Evolutionary conservation across 192 early-diverging fungal genomes (phyloP), one percentile per base, ranked within the genome.

Genomic region (Podila horticola): DNA sequence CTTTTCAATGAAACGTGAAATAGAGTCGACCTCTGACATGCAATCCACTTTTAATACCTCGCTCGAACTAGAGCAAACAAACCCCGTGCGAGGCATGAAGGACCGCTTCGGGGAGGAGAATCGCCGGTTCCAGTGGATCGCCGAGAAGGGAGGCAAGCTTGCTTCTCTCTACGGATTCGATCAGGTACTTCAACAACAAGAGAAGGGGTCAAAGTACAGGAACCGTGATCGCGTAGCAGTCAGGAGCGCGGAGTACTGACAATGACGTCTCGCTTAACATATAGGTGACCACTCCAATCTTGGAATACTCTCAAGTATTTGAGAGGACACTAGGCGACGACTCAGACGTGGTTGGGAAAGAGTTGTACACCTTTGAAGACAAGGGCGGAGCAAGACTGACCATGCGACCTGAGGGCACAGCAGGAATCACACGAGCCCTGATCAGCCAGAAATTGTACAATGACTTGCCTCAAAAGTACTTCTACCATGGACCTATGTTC

Each of bases 341-440:
- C 52, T 89, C 89, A 13, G 92, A 93, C 74, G 89, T 93, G 2
- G 86, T 93, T 5, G 88, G 90, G 20, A 93, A 93, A 55, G 92
- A 93, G 70, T 71, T 93, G 29, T 93, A 91, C 81, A 89, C 81
- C 38, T 92, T 93, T 61, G 79, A 82, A 11, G 90, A 91, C 75
- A 87, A 89, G 58, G 86, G 89, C 58, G 75, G 83, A 20, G 63
- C 86, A 10, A 76, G 84, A 66, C 82, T 93, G 81, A 90, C 89
- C 0, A 85, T 93, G 88, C 88, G 91, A 6, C 92, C 92, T 0
- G 92, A 93, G 58, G 92, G 91, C 19, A 93, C 92, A 2, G 92
- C 92, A 6, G 82, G 84, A 22, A 74, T 87, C 30, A 84, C 83
- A 41, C 41, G 87, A 13, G 79, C 84, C 12, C 55, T 87, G 66